Conservation (phyloP, 202 grass and related monocot species). For the Bolboschoenoplectus hybrid region DNA sequence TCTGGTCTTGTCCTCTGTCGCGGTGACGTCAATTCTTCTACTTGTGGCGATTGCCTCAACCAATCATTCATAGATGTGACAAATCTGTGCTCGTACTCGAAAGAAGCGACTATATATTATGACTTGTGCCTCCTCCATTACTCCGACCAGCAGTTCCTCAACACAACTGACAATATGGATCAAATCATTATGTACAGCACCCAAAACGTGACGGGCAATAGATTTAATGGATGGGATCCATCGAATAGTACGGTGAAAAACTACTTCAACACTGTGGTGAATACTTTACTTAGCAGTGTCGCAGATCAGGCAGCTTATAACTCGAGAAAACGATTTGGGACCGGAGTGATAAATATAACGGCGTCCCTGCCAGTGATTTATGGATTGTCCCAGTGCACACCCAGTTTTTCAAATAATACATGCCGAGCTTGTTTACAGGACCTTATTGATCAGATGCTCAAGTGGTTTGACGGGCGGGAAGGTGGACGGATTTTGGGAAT, state of each 20-base stretch:
- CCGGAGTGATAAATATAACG: slow-evolving; percentile 46
- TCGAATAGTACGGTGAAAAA: slow-evolving; percentile 11
- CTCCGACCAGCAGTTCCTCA: slow-evolving; percentile 48
- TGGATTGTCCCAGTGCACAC: slow-evolving; percentile 60
- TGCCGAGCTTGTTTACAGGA: slow-evolving; percentile 49
- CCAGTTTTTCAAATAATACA: slow-evolving; percentile 44
- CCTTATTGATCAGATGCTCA: neutral
- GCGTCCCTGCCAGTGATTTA: slow-evolving; percentile 43
- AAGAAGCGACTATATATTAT: slow-evolving; percentile 38
- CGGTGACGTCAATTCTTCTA: slow-evolving; percentile 54
- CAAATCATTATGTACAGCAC: fast-evolving
- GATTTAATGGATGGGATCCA: slow-evolving; percentile 32
- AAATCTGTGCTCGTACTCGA: slow-evolving; percentile 43
- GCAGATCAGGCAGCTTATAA: slow-evolving; percentile 34
- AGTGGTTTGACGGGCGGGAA: neutral
- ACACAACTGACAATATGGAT: neutral
- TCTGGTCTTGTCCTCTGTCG: slow-evolving; percentile 60
- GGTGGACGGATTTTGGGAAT: slow-evolving; percentile 44
- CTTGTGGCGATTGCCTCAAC: slow-evolving; percentile 52
- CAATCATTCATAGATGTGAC: slow-evolving; percentile 32
- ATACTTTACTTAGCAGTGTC: slow-evolving; percentile 41
- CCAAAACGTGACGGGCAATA: slow-evolving; percentile 27
- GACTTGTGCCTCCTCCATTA: slow-evolving; percentile 50
- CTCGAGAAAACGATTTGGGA: slow-evolving; percentile 52
- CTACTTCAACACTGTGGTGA: slow-evolving; percentile 44